A percentile compares a stretch with the other conserved stretches of the same genome.
phyloP scores from a whole-genome alignment of 225 moss, liverwort and hornwort species.

The Pleurozium schreberi region DNA sequence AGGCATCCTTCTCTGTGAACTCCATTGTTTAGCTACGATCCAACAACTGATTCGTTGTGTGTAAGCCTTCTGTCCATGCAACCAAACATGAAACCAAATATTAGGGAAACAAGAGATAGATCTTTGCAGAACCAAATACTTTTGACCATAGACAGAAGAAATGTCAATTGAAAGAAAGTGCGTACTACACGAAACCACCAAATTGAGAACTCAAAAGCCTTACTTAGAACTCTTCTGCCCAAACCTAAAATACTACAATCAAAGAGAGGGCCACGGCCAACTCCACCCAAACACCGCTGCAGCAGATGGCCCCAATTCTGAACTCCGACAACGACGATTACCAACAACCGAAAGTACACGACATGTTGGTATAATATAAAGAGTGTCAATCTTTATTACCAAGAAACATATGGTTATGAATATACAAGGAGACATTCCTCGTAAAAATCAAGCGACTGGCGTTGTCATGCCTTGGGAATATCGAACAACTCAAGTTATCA shows the following conservation, averaged over 20 bases:
- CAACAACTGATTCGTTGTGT: not conserved
- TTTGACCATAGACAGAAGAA: not conserved
- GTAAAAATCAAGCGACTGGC: not conserved
- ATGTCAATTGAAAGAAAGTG: not conserved
- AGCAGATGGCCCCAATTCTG: not conserved
- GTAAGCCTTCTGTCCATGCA: not conserved
- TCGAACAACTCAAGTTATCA: not conserved
- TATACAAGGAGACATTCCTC: not conserved
- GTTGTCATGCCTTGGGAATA: not conserved
- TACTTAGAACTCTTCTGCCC: too few relatives aligned
- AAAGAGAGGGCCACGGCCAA: not conserved
- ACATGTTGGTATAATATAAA: not conserved
- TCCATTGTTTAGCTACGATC: not conserved
- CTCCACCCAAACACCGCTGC: not conserved
- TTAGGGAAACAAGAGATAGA: not conserved
- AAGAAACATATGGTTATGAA: not conserved
- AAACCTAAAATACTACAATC: not conserved
- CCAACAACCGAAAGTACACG: not conserved
- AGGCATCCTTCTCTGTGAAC: not conserved
- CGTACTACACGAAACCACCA: not conserved
- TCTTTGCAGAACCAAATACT: not conserved
- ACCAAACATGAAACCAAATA: not conserved
- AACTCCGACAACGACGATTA: not conserved
- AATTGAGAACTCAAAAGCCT: not conserved
- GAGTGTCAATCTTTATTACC: not conserved